Evolutionary conservation across 345 rosid genomes (phyloP).

Genomic region (Dimocarpus longan): DNA sequence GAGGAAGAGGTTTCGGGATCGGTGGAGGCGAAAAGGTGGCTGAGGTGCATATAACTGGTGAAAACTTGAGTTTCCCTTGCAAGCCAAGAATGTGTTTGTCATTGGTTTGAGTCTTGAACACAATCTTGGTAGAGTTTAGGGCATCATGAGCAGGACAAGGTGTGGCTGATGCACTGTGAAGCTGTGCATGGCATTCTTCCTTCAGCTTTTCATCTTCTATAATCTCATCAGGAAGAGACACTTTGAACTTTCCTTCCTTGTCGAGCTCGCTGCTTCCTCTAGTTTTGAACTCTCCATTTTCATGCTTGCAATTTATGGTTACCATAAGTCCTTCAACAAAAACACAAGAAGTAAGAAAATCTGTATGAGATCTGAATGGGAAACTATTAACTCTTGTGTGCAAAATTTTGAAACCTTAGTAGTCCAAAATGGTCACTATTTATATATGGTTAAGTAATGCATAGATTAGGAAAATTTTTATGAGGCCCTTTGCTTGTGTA

Average conservation of each 20-base stretch:
- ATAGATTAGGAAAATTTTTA: too few relatives aligned
- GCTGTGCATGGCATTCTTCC: conserved; percentile 86
- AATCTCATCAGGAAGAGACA: conserved; percentile 51
- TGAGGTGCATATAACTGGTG: conserved; percentile 58
- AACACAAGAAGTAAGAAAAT: neutral
- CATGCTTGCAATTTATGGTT: conserved; percentile 66
- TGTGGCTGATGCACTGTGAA: conserved; percentile 57
- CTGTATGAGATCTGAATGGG: too few relatives aligned
- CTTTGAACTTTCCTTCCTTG: conserved; percentile 60
- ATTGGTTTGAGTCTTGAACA: conserved; percentile 40
- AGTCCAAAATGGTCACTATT: too few relatives aligned
- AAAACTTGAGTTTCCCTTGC: conserved; percentile 59
- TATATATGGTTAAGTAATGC: too few relatives aligned
- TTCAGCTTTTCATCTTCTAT: conserved; percentile 55
- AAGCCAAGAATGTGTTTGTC: conserved; percentile 60
- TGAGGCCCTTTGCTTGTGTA: neutral
- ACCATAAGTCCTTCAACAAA: conserved; percentile 63
- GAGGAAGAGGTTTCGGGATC: conserved; percentile 25
- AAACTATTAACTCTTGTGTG: too few relatives aligned
- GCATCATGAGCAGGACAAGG: conserved; percentile 67
- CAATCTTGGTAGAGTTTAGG: conserved; percentile 55
- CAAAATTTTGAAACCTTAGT: too few relatives aligned
- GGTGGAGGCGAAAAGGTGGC: conserved; percentile 56
- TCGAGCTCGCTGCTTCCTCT: conserved; percentile 62
- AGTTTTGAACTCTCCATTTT: conserved; percentile 56